Evolutionary conservation across 2,329 filamentous ascomycete species (phyloP), one percentile per base, ranked within the genome.

Genomic region (Zymoseptoria pseudotritici): DNA sequence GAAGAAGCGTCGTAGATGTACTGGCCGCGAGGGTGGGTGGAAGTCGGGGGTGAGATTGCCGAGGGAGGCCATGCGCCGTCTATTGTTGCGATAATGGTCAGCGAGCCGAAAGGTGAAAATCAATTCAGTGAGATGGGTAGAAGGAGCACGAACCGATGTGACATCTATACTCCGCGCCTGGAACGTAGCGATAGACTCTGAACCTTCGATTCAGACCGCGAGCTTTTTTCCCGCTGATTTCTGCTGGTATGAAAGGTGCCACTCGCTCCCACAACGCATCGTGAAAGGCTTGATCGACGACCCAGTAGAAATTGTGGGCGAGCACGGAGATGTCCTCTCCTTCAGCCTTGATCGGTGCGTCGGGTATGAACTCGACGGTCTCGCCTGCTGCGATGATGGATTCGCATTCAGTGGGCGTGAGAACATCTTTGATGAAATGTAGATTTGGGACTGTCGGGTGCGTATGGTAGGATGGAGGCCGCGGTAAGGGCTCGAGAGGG

Each of bases 301-400:
- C 78, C 86, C 86, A 89, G 75, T 89, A 89, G 66, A 89, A 88
- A 71, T 89, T 89, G 75, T 89, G 86, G 0, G 86, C 86, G 1
- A 89, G 72, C 53, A 89, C 80, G 67, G 84, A 87, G 22, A 79
- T 78, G 57, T 76, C 75, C 61, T 87, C 84, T 17, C 83, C 84
- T 58, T 86, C 84, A n/a, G 84, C 83, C 2, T 84, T 82, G 29
- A 89, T 75, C 0, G 86, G 86, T 0, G 85, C 84, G 66, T 90
- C 87, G 0, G 87, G 86, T 0, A 86, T 77, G 63, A 89, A 90
- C 6, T 82, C 81, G 53, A 88, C 80, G 0, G 78, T 78, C 69
- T 90, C 87, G 4, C 83, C 86, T 0, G 86, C 84, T 0, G 84
- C 82, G 20, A 90, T 84, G 58, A 90, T 88, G 11, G 83, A 78